Conservation (phyloP, 2,329 filamentous ascomycete genomes). For the Calonectria montana region DNA sequence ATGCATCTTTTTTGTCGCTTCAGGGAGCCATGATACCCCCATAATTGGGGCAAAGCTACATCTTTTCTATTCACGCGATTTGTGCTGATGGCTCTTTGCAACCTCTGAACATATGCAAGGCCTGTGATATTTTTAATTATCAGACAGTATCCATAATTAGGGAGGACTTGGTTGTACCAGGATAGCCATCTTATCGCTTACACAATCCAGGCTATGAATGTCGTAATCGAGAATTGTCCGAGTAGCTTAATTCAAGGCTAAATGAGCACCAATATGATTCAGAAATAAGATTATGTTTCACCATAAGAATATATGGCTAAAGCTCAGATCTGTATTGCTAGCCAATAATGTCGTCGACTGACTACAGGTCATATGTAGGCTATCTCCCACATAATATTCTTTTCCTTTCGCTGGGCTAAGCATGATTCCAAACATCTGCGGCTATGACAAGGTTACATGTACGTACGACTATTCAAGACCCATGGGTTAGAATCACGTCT, state of each 20-base stretch:
- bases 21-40: background rate
- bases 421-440: background rate
- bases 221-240: background rate
- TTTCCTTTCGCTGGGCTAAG: background rate
- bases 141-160: background rate
- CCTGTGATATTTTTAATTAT: background rate
- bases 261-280: background rate
- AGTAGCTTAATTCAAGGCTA: background rate
- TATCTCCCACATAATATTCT: background rate
- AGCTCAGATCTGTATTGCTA: background rate
- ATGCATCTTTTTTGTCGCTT: too few species aligned
- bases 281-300: background rate
- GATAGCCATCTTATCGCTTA: background rate
- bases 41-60: background rate
- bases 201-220: background rate
- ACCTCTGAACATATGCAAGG: background rate
- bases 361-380: background rate
- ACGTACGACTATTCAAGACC: background rate
- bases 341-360: background rate
- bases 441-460: background rate
- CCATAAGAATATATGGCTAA: background rate
- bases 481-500: background rate
- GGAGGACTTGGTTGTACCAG: background rate
- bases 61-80: background rate
- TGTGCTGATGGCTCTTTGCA: background rate